Percentiles rank a stretch among this genome's conserved stretches.
These are phyloP conservation scores for Leccinum longicurvipes DNA, from an alignment of 768 basidiomycete genomes.

Conservation along the genomic window DNA sequence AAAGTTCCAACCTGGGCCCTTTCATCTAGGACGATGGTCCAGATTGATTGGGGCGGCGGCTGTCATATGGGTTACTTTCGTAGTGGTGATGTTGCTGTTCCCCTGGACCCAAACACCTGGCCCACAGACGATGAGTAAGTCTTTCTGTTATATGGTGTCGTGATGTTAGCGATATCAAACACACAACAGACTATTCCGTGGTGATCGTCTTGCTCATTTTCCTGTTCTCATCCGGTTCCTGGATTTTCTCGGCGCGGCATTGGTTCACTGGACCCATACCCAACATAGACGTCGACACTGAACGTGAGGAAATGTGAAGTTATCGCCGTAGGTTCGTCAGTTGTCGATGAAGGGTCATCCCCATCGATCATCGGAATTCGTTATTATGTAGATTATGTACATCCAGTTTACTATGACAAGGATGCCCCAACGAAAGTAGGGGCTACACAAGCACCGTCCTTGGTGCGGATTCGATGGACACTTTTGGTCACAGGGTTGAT, in stretches of 20 bases:
- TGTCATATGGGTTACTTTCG: slow-evolving; percentile 32
- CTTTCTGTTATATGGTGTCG: no score
- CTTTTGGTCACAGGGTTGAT: slow-evolving; percentile 76
- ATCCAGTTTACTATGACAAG: slow-evolving; percentile 60
- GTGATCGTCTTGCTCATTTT: slow-evolving; percentile 32
- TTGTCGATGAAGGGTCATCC: no score
- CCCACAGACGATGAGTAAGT: slow-evolving; percentile 33
- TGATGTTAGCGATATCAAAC: not conserved
- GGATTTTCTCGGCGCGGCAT: slow-evolving; percentile 31
- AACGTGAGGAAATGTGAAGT: not conserved
- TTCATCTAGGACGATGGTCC: slow-evolving; percentile 30
- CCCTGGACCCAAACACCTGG: slow-evolving; percentile 21
- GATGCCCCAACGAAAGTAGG: slow-evolving; percentile 85
- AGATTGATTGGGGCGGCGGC: slow-evolving; percentile 29
- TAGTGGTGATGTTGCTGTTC: slow-evolving; percentile 33
- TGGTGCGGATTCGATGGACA: slow-evolving; percentile 83
- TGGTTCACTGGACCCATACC: slow-evolving; percentile 34
- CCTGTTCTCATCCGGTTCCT: slow-evolving; percentile 26
- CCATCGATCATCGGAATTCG: not conserved
- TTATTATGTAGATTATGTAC: slow-evolving; percentile 5
- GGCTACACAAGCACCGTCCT: slow-evolving; percentile 76
- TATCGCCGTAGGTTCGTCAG: no score
- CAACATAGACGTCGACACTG: slow-evolving; percentile 20
- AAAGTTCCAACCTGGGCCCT: slow-evolving; percentile 34
- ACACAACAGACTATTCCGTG: slow-evolving; percentile 17